Percentiles rank a stretch among this genome's conserved stretches.
Evolutionary conservation across 2,329 filamentous ascomycete species (phyloP).

Genomic region (Colletotrichum tamarilloi): DNA sequence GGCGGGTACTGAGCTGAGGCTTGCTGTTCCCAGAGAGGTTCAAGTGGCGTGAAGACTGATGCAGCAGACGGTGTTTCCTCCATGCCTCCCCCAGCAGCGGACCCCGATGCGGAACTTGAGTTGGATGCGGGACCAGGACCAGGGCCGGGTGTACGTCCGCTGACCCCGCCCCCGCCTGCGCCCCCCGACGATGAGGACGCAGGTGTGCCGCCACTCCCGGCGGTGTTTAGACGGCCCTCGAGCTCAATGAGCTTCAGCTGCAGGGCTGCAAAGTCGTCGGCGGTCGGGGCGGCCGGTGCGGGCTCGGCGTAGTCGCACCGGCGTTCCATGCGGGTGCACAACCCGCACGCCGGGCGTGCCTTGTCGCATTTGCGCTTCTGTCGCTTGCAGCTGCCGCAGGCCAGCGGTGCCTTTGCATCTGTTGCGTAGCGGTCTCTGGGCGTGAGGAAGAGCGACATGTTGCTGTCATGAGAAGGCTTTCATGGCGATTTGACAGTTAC

Average conservation of each 20-base stretch:
- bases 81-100: not conserved
- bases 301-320: slow-evolving; percentile 54
- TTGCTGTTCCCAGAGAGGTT: slow-evolving; percentile 16
- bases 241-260: slow-evolving; percentile 50
- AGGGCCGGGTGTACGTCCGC: not conserved
- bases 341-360: slow-evolving; percentile 56
- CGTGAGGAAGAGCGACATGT: slow-evolving; percentile 6
- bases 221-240: slow-evolving; percentile 46
- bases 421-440: slow-evolving; percentile 3
- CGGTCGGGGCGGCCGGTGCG: slow-evolving; percentile 45
- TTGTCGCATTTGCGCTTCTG: slow-evolving; percentile 67
- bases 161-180: too few species aligned
- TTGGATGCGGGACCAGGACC: not conserved
- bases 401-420: slow-evolving; percentile 17
- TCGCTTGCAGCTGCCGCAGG: slow-evolving; percentile 28
- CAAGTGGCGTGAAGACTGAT: not conserved
- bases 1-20: slow-evolving; percentile 47
- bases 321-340: slow-evolving; percentile 56
- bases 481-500: not conserved
- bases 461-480: not conserved
- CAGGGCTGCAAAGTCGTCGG: slow-evolving; percentile 52
- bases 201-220: not conserved
- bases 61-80: not conserved
- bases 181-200: not conserved
- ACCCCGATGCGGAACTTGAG: not conserved